Evolutionary conservation across 306 rosid species (phyloP).

Genomic region (Delonix regia): DNA sequence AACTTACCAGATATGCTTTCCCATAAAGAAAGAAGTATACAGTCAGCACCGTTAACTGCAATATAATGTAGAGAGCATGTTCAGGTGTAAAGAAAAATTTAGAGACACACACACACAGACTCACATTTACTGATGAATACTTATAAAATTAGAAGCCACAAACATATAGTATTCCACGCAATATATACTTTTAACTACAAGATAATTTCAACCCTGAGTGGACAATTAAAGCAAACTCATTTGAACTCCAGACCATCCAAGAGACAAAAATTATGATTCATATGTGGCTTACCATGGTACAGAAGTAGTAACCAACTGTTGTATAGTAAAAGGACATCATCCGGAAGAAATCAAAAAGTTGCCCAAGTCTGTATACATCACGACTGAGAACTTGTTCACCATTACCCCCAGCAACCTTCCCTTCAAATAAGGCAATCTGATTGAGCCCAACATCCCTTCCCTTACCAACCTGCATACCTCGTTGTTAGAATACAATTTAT

Average conservation of each 20-base stretch:
- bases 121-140: background rate
- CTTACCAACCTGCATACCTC: conserved; percentile 81
- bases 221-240: background rate
- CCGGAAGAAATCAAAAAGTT: conserved; percentile 93
- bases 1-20: conserved; percentile 78
- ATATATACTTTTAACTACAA: background rate
- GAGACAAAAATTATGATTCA: background rate
- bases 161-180: background rate
- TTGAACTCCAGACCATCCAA: background rate
- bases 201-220: background rate
- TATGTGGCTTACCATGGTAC: conserved; percentile 78
- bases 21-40: conserved; percentile 89
- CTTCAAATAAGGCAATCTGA: conserved; percentile 91
- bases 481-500: conserved; percentile 39
- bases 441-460: conserved; percentile 98
- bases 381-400: conserved; percentile 99
- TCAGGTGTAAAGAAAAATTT: conserved; percentile 35
- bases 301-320: conserved; percentile 88
- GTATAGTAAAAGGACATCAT: conserved; percentile 93
- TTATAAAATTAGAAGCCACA: conserved; percentile 3
- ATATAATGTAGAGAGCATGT: conserved; percentile 16
- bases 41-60: conserved; percentile 94
- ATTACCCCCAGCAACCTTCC: conserved; percentile 89
- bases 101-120: background rate
- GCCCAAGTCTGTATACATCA: conserved; percentile 96